These are phyloP conservation scores for Euphorbia lathyris DNA, from an alignment of 345 rosid genomes.

Conservation along the genomic window DNA sequence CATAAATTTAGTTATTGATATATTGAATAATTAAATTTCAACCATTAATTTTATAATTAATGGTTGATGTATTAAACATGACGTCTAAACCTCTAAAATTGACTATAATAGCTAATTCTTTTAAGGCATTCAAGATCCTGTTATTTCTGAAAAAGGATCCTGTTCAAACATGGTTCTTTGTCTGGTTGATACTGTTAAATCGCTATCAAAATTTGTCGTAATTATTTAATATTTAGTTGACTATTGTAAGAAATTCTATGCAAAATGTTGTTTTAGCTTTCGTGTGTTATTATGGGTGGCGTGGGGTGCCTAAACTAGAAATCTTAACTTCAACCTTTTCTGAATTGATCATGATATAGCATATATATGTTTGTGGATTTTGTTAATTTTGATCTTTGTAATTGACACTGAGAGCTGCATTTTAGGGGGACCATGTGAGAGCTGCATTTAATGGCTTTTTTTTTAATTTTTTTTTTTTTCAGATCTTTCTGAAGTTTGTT, in stretches of 20 bases:
- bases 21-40: no score
- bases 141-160: no score
- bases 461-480: constrained; percentile 21
- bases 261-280: background rate
- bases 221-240: no score
- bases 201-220: background rate
- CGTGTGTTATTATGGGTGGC: background rate
- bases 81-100: no score
- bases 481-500: constrained; percentile 75
- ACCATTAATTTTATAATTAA: no score
- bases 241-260: no score
- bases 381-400: background rate
- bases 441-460: background rate
- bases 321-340: background rate
- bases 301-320: background rate
- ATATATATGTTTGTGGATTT: background rate
- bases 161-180: background rate
- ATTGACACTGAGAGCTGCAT: background rate
- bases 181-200: background rate
- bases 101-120: background rate
- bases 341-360: background rate
- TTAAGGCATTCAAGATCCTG: no score
- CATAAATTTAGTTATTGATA: no score
- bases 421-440: no score
- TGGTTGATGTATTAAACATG: no score